Evolutionary conservation across 2,329 filamentous ascomycete species (phyloP).

Genomic region (Gremmenia infestans): DNA sequence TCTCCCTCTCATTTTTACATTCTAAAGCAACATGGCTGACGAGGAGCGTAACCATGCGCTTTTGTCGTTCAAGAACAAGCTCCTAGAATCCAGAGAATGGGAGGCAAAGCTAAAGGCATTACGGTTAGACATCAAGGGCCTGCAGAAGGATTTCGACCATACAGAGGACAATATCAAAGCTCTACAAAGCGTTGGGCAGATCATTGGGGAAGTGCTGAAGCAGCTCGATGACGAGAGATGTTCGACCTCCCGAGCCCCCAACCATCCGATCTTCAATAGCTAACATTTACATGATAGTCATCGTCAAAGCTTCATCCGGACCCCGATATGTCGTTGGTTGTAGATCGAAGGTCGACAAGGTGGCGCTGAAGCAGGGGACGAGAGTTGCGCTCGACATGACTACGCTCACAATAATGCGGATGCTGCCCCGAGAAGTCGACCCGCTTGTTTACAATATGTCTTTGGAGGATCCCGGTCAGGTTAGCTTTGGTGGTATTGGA

Average conservation of each 20-base stretch:
- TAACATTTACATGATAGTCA: slow-evolving; percentile 55
- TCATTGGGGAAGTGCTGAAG: slow-evolving; percentile 98
- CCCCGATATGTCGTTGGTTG: slow-evolving; percentile 98
- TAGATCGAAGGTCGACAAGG: slow-evolving; percentile 96
- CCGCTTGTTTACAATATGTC: slow-evolving; percentile 99
- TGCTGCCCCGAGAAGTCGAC: slow-evolving; percentile 97
- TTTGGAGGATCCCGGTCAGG: slow-evolving; percentile 91
- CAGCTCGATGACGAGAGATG: slow-evolving; percentile 98
- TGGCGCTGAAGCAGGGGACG: slow-evolving; percentile 95
- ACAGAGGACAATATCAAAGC: slow-evolving; percentile 99
- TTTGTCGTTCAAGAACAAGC: slow-evolving; percentile 71
- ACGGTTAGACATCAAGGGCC: slow-evolving; percentile 89
- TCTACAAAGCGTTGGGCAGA: slow-evolving; percentile 96
- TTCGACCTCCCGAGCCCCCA: slow-evolving; percentile 44
- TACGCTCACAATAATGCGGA: slow-evolving; percentile 98
- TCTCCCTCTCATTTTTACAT: background rate
- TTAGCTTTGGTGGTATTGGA: slow-evolving; percentile 97
- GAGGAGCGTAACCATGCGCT: slow-evolving; percentile 63
- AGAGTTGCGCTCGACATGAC: slow-evolving; percentile 99
- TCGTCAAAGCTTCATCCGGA: slow-evolving; percentile 96
- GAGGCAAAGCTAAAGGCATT: slow-evolving; percentile 95
- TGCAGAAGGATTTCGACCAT: slow-evolving; percentile 91
- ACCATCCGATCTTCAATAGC: background rate
- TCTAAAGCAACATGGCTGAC: slow-evolving; percentile 33
- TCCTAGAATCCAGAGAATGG: slow-evolving; percentile 96